Base-by-base conservation (phyloP, 73 alveolate species). In the Paramecium caudatum region DNA sequence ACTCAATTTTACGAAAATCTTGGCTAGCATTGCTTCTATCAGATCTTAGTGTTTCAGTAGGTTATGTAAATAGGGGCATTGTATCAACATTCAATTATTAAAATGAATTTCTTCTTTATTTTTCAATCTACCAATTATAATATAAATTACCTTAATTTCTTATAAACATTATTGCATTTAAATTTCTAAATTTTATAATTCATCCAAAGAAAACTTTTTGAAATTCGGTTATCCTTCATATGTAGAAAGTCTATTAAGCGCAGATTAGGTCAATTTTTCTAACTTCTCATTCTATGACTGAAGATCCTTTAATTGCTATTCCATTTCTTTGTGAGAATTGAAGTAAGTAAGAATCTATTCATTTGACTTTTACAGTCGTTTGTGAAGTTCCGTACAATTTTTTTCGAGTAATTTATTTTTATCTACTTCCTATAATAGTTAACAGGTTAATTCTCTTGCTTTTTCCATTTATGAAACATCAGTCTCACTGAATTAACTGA, bases 181-280 rank as follows among this genome's bases (percentile, higher is more conserved):
- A 65, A 7, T 15, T 65, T 65, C 83, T 65, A 65, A 65, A 32
- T 65, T 65, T 65, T 65, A 33, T 7, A 65, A n/a, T 12, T 65
- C 61, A 3, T 65, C 55, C 6, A 12, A 33, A 65, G 30, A 25
- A 30, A 65, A 33, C 39, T 65, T 65, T 33, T 36, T 65, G 17
- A 65, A 65, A 65, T 65, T 65, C 15, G 55, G 83, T 33, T 36
- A 13, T 65, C 83, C 83, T 32, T 32, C 83, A 65, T 65, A 65
- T 4, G 46, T 27, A 4, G 80, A 32, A 10, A 34, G 33, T 74
- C 88, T 74, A 74, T 43, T 74, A 2, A 74, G 34, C 15, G 88
- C 88, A 27, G 36, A 7, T 74, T 74, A 43, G 5, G 88, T 19
- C 5, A 74, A 13, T 43, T 74, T 74, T 45, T 74, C 62, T 17